A percentile compares a stretch with the other conserved stretches of the same genome.
These are phyloP conservation scores for Primulina eburnea DNA, from an alignment of 257 asterid genomes.

Conservation along the genomic window DNA sequence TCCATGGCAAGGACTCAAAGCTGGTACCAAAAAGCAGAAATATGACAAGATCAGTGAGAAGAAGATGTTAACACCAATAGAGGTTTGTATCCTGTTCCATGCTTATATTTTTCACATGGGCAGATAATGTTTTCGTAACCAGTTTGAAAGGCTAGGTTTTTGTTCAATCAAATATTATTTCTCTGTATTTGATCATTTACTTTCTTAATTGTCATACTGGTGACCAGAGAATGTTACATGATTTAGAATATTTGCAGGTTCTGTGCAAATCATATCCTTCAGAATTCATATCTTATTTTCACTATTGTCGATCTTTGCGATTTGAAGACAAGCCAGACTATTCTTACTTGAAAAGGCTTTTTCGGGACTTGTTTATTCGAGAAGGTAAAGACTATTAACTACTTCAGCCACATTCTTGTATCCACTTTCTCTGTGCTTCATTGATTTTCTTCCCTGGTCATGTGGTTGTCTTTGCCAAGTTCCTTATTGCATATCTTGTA, in stretches of 20 bases:
- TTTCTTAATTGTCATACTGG: constrained; percentile 14
- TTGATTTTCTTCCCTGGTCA: constrained; percentile 7
- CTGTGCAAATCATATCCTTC: constrained; percentile 84
- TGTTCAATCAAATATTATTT: not conserved
- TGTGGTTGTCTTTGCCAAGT: constrained; percentile 20
- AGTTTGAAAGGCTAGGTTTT: constrained; percentile 10
- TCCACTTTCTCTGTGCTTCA: not conserved
- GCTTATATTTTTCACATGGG: constrained; percentile 17
- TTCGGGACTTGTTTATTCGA: constrained; percentile 81
- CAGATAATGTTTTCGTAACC: not conserved
- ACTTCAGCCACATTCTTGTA: constrained; percentile 6
- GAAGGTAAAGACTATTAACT: constrained; percentile 48
- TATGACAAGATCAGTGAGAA: constrained; percentile 92
- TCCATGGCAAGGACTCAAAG: constrained; percentile 98
- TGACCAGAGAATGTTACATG: constrained; percentile 5
- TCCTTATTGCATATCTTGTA: constrained; percentile 15
- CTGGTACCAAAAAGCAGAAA: constrained; percentile 93
- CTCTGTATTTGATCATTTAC: constrained; percentile 9
- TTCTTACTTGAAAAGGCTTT: constrained; percentile 87
- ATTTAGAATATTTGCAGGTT: constrained; percentile 42
- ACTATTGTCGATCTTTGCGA: constrained; percentile 83
- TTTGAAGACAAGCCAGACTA: constrained; percentile 95
- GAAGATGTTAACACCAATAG: constrained; percentile 85
- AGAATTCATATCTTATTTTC: constrained; percentile 86
- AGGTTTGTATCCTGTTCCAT: constrained; percentile 46